Percentiles rank a stretch among this genome's conserved stretches.
Evolutionary conservation across 768 basidiomycete species (phyloP).

Genomic region (Boletus vermiculosoides): DNA sequence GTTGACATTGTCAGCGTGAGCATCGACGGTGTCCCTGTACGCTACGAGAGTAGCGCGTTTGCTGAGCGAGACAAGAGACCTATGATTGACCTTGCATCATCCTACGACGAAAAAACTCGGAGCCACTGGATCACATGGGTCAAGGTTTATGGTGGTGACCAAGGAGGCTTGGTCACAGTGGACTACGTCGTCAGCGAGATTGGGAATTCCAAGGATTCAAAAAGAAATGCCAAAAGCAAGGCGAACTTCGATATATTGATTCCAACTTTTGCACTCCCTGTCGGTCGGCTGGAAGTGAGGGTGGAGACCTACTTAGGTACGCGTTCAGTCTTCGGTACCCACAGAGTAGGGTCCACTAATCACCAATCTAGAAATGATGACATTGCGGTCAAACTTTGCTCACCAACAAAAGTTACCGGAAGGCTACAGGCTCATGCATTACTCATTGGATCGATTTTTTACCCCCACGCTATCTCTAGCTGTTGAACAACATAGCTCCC

Average conservation of each 20-base stretch:
- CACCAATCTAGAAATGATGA: conserved; percentile 42
- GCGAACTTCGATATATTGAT: conserved; percentile 49
- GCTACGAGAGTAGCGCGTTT: conserved; percentile 50
- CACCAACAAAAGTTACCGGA: conserved; percentile 43
- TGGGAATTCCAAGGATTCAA: conserved; percentile 19
- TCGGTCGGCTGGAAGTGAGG: conserved; percentile 63
- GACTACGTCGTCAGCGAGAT: conserved; percentile 60
- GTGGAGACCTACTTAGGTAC: conserved; percentile 55
- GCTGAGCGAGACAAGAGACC: conserved; percentile 36
- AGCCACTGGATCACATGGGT: conserved; percentile 69
- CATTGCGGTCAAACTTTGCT: conserved; percentile 54
- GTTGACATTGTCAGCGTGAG: conserved; percentile 55
- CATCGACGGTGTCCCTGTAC: conserved; percentile 63
- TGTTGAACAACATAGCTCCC: conserved; percentile 7
- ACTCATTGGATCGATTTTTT: conserved; percentile 56
- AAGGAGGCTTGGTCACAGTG: conserved; percentile 51
- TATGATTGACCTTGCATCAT: conserved; percentile 37
- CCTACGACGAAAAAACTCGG: conserved; percentile 52
- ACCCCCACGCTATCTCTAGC: conserved; percentile 51
- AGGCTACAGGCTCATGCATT: conserved; percentile 54
- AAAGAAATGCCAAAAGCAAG: conserved; percentile 35
- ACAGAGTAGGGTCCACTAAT: conserved; percentile 6
- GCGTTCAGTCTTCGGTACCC: conserved; percentile 16
- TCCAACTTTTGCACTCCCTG: conserved; percentile 70
- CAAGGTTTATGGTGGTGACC: conserved; percentile 53